These are phyloP conservation scores for Lactifluus volemus DNA, from an alignment of 768 basidiomycete genomes.

Conservation along the genomic window DNA sequence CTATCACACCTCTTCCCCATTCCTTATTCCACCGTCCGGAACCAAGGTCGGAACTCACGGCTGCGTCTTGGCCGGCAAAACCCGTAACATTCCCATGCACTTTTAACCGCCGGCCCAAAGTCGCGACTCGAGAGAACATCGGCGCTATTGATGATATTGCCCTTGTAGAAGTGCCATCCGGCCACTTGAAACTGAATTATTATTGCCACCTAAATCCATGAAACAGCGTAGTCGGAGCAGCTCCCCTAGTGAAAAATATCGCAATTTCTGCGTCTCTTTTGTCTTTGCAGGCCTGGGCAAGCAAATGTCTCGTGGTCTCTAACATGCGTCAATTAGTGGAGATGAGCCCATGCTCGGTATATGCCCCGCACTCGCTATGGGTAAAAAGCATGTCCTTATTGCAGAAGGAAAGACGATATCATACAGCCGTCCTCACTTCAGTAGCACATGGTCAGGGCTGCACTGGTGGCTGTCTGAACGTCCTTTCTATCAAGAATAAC, in stretches of 20 bases:
- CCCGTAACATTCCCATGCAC: constrained; percentile 2
- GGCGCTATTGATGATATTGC: constrained; percentile 62
- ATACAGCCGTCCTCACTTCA: constrained; percentile 72
- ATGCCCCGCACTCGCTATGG: constrained; percentile 50
- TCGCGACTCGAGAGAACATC: constrained; percentile 45
- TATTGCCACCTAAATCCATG: constrained; percentile 22
- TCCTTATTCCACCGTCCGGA: constrained; percentile 21
- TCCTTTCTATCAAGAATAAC: constrained; percentile 35
- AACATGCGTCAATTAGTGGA: constrained; percentile 34
- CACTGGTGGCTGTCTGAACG: not conserved
- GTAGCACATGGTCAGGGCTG: constrained; percentile 46
- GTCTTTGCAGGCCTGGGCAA: constrained; percentile 33
- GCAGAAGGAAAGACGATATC: constrained; percentile 66
- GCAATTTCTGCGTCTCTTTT: constrained; percentile 48
- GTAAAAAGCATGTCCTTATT: constrained; percentile 67
- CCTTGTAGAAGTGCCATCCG: constrained; percentile 47
- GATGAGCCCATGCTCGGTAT: constrained; percentile 63
- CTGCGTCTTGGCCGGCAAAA: constrained; percentile 15
- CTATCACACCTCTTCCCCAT: too few species aligned
- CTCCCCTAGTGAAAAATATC: constrained; percentile 71
- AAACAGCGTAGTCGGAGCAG: constrained; percentile 63
- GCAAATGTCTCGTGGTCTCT: constrained; percentile 64
- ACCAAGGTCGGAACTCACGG: too few species aligned
- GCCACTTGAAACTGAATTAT: constrained; percentile 47
- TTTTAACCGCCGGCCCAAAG: constrained; percentile 26